Evolutionary conservation across 2,329 filamentous ascomycete species (phyloP), one percentile per base, ranked within the genome.

Genomic region (Nothopassalora personata): DNA sequence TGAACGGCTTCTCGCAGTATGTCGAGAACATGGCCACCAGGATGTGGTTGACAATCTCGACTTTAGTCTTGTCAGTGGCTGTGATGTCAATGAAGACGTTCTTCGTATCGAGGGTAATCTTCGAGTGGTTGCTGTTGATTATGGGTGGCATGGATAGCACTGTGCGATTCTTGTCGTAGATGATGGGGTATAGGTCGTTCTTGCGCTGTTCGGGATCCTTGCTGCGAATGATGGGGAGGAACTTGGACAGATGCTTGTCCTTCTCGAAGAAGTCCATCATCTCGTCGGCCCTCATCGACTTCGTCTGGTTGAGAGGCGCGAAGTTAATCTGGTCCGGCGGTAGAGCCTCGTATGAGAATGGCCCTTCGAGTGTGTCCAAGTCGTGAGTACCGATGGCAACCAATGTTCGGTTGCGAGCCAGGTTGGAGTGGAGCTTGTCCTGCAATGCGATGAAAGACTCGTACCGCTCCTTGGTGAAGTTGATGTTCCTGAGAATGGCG

Each of bases 381-480:
- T 99, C 93, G 76, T 99, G 94, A 3, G 94, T 99, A 68, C 94
- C 94, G 72, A 99, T 97, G 23, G 93, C 89, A n/a, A 97, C 93
- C 50, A 99, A 79, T 0, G 93, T 97, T 69, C 94, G 82, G 76
- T 97, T 90, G 62, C 94, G 86, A 52, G 94, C 95, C 66, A 99
- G 80, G 73, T 99, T 99, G 74, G 93, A 89, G 79, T 99, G 94
- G 51, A 99, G 84, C 80, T 99, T 99, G 79, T 99, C 95, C 79
- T 99, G 94, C 51, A 99, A 83, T 58, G 88, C 85, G 73, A 99
- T 99, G 88, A 99, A 99, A 71, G 91, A 97, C 68, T 96, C 90
- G 75, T 99, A 99, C 66, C 89, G 84, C 67, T 87, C 90, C 79
- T 94, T 83, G 68, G 90, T 92, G 81, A 99, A 97, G 71, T 87